Percentiles rank a stretch among this genome's conserved stretches.
Conservation (phyloP, 495 filamentous ascomycete genomes). For the Parmelia sp. region DNA sequence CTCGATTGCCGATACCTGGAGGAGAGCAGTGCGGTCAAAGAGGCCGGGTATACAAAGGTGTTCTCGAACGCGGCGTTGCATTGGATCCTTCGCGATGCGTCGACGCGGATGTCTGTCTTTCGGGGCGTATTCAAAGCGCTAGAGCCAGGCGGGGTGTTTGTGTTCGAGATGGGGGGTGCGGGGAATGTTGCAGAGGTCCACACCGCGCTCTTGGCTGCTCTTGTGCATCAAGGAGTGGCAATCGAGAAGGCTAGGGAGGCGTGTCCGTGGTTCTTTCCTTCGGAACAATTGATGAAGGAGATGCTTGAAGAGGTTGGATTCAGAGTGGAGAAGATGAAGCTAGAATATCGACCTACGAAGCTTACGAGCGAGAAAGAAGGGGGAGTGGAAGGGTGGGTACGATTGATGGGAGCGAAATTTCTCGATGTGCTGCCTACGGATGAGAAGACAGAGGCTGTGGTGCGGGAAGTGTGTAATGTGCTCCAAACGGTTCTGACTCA, state of each 20-base stretch:
- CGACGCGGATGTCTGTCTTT: slow-evolving; percentile 38
- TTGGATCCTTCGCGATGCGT: slow-evolving; percentile 58
- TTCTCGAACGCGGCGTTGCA: slow-evolving; percentile 77
- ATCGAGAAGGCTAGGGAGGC: slow-evolving; percentile 41
- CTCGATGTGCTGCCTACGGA: slow-evolving; percentile 44
- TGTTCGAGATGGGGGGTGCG: slow-evolving; percentile 68
- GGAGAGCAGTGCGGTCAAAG: slow-evolving; percentile 29
- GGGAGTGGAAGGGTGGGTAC: slow-evolving; percentile 65
- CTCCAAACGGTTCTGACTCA: slow-evolving; percentile 47
- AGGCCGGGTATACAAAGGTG: slow-evolving; percentile 51
- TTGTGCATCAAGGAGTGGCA: slow-evolving; percentile 49
- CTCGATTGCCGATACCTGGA: slow-evolving; percentile 44
- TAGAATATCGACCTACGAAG: slow-evolving; percentile 59
- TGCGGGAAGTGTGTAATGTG: slow-evolving; percentile 52
- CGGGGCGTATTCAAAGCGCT: slow-evolving; percentile 43
- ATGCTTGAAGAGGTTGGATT: slow-evolving; percentile 54
- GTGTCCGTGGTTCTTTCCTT: slow-evolving; percentile 71
- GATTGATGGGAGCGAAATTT: slow-evolving; percentile 55
- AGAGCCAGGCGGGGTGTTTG: slow-evolving; percentile 52
- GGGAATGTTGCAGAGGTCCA: slow-evolving; percentile 65
- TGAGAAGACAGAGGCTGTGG: slow-evolving; percentile 46
- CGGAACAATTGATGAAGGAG: slow-evolving; percentile 47
- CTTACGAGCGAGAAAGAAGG: slow-evolving; percentile 47
- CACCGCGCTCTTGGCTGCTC: slow-evolving; percentile 46
- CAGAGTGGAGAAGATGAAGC: slow-evolving; percentile 53